Conservation (phyloP, 768 basidiomycete species). For the Amanita rimosa region DNA sequence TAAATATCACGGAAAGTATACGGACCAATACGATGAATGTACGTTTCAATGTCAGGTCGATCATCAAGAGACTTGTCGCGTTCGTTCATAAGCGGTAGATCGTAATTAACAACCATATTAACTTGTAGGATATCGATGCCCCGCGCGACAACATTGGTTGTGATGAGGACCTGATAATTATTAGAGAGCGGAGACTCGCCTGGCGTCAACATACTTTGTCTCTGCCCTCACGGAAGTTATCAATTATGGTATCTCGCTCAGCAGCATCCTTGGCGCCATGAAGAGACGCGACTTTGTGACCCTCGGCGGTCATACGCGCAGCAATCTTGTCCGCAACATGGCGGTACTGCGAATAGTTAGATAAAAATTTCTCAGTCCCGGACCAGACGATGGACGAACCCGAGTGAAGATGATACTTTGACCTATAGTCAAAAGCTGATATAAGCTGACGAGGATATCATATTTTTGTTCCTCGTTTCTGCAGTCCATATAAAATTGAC, state of each 20-base stretch:
- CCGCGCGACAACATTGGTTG: conserved; percentile 96
- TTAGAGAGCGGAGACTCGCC: not conserved
- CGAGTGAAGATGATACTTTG: conserved; percentile 99
- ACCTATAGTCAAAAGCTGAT: conserved; percentile 85
- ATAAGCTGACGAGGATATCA: conserved; percentile 85
- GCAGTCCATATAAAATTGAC: conserved; percentile 98
- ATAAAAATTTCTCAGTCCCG: not conserved
- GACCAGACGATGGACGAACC: conserved; percentile 29
- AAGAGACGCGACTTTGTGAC: conserved; percentile 92
- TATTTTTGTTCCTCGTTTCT: conserved; percentile 87
- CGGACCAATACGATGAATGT: conserved; percentile 94
- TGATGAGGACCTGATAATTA: conserved; percentile 57
- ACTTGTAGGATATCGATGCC: conserved; percentile 99
- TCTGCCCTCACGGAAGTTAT: conserved; percentile 90
- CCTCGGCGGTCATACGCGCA: conserved; percentile 80
- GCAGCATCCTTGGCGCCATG: conserved; percentile 88
- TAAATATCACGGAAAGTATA: conserved; percentile 5
- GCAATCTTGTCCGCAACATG: conserved; percentile 91
- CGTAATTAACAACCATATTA: conserved; percentile 99
- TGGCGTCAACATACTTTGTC: conserved; percentile 58
- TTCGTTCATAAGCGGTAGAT: conserved; percentile 80
- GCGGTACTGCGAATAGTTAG: conserved; percentile 48
- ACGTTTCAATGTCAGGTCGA: conserved; percentile 88
- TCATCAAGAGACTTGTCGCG: conserved; percentile 40
- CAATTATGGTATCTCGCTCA: conserved; percentile 88